phyloP scores from a whole-genome alignment of 371 early-diverging fungal genomes.

The Zychaea mexicana region DNA sequence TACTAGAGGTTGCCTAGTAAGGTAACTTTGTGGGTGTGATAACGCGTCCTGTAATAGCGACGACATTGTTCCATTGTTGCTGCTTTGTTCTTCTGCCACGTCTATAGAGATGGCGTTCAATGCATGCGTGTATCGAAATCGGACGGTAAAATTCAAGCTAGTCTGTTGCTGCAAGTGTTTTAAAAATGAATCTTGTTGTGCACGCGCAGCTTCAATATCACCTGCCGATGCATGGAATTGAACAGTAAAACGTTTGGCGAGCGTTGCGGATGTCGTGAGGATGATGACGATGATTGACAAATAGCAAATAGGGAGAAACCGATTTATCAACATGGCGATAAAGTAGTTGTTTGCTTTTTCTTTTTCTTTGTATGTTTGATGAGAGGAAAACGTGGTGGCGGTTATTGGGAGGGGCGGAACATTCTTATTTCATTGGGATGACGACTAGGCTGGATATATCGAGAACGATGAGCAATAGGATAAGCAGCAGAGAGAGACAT shows the following conservation, averaged over 20 bases:
- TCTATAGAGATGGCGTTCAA: conserved; percentile 24
- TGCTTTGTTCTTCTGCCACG: not conserved
- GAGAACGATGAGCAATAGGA: no score
- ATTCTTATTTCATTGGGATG: no score
- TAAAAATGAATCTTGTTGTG: conserved; percentile 18
- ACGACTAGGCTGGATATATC: no score
- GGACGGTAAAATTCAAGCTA: conserved; percentile 14
- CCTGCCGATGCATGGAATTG: conserved; percentile 13
- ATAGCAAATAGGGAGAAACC: not conserved
- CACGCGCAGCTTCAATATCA: not conserved
- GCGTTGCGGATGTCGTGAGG: not conserved
- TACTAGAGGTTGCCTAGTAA: conserved; percentile 7
- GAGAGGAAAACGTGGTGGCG: not conserved
- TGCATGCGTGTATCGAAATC: conserved; percentile 13
- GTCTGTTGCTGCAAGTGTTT: conserved; percentile 7
- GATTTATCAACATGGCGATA: not conserved
- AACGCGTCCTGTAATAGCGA: not conserved
- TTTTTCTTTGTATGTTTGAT: not conserved
- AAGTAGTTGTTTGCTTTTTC: not conserved
- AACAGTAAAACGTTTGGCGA: conserved; percentile 12
- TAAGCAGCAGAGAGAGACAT: no score
- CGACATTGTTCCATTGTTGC: not conserved
- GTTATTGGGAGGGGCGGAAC: no score
- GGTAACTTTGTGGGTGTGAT: not conserved
- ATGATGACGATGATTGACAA: not conserved